A percentile compares a stretch with the other conserved stretches of the same genome.
Evolutionary conservation across 306 rosid genomes (phyloP).

Genomic region (Mimosa pudica): DNA sequence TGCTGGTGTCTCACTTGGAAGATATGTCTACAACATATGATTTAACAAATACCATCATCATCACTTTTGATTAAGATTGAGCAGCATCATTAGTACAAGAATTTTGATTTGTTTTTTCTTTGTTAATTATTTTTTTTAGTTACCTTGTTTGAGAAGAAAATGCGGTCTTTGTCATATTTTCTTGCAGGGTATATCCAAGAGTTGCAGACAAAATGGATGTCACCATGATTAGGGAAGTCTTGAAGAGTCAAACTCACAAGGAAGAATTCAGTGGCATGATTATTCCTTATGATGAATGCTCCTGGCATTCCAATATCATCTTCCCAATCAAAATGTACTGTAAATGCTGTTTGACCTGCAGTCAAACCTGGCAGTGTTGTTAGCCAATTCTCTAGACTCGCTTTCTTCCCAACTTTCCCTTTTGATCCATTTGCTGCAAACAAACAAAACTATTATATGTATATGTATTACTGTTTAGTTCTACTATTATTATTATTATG

Average conservation of each 20-base stretch:
- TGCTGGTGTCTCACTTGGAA: slow-evolving; percentile 39
- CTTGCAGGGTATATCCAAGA: slow-evolving; percentile 68
- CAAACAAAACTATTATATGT: background rate
- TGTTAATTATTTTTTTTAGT: too few relatives aligned
- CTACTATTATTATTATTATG: background rate
- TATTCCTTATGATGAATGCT: slow-evolving; percentile 57
- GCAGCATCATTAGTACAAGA: background rate
- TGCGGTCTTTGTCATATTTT: slow-evolving; percentile 45
- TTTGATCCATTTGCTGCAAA: slow-evolving; percentile 40
- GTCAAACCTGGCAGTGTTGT: slow-evolving; percentile 46
- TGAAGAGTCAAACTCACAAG: slow-evolving; percentile 61
- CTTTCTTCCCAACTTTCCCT: slow-evolving; percentile 57
- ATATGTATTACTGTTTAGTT: background rate
- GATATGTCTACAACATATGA: slow-evolving; percentile 45
- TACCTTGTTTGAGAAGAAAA: slow-evolving; percentile 70
- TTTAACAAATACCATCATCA: background rate
- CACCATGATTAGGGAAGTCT: slow-evolving; percentile 56
- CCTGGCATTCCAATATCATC: slow-evolving; percentile 58
- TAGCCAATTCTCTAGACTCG: slow-evolving; percentile 52
- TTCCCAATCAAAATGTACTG: slow-evolving; percentile 53
- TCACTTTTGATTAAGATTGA: background rate
- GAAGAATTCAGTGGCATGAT: slow-evolving; percentile 53
- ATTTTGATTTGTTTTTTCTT: background rate
- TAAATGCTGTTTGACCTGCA: slow-evolving; percentile 51
- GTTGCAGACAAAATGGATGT: slow-evolving; percentile 61